phyloP scores from a whole-genome alignment of 495 filamentous ascomycete species.

The Aspergillus sparsus region DNA sequence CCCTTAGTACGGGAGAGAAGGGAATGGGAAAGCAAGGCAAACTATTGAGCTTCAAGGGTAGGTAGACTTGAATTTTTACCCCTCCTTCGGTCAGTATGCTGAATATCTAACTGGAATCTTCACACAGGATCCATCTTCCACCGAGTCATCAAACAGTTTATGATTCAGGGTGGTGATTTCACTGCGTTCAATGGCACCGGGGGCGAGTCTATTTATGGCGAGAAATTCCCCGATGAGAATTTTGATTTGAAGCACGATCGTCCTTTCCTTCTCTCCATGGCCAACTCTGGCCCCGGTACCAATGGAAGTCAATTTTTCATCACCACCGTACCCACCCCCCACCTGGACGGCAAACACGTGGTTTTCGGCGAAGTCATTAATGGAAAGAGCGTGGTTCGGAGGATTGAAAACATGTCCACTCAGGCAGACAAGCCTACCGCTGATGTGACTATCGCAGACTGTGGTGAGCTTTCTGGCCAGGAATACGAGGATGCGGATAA shows the following conservation, averaged over 20 bases:
- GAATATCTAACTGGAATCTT: neutral
- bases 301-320: conserved; percentile 99
- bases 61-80: conserved; percentile 19
- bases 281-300: conserved; percentile 90
- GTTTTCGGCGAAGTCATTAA: conserved; percentile 64
- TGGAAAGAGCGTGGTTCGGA: conserved; percentile 86
- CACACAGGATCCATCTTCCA: conserved; percentile 76
- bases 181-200: conserved; percentile 94
- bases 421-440: conserved; percentile 75
- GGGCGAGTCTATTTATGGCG: conserved; percentile 96
- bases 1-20: conserved; percentile 90
- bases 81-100: conserved; percentile 1
- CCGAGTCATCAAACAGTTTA: conserved; percentile 97
- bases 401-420: conserved; percentile 86
- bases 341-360: conserved; percentile 93
- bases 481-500: conserved; percentile 62
- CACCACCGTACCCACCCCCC: conserved; percentile 89
- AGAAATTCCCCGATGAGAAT: conserved; percentile 98
- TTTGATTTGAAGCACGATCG: conserved; percentile 92
- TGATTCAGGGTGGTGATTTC: conserved; percentile 99
- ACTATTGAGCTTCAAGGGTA: conserved; percentile 69
- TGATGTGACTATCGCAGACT: conserved; percentile 77
- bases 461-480: conserved; percentile 76
- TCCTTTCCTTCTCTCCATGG: conserved; percentile 95
- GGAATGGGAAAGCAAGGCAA: conserved; percentile 85